Conservation (phyloP, 805 yeast species). For the Pichia eremophila region DNA sequence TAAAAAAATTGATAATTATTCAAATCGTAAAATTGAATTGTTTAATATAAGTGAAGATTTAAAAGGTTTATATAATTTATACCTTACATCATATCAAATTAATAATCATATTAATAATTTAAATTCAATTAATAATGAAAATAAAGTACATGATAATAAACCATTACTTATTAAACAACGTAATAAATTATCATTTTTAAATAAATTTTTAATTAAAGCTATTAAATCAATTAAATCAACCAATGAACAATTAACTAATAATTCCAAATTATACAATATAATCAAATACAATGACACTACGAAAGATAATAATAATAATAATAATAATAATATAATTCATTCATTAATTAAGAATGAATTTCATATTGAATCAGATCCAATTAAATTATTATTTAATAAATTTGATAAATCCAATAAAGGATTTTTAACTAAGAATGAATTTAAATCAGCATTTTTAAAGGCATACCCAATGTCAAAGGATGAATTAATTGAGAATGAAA, state of each 20-base stretch:
- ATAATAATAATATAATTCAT: neutral
- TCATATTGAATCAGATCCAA: conserved; percentile 6
- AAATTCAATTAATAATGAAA: neutral
- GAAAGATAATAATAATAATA: neutral
- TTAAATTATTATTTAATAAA: conserved; percentile 32
- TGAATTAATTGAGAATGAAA: conserved; percentile 24
- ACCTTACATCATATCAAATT: neutral
- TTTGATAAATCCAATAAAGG: conserved; percentile 29
- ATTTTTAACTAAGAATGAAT: conserved; percentile 32
- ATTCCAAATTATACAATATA: neutral
- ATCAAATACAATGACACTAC: neutral
- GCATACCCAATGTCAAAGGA: conserved; percentile 30
- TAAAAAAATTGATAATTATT: neutral
- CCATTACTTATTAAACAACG: neutral
- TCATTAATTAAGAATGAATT: neutral
- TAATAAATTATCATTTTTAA: neutral
- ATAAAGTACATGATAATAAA: neutral
- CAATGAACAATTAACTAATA: neutral
- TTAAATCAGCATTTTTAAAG: conserved; percentile 33
- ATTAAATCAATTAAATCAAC: neutral
- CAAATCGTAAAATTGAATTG: neutral
- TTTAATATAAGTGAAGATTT: neutral
- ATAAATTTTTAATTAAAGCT: neutral
- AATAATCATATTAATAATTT: neutral
- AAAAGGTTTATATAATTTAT: neutral